These are phyloP conservation scores for Paecilomyces sp. DNA, from an alignment of 2,329 filamentous ascomycete species.

Conservation along the genomic window DNA sequence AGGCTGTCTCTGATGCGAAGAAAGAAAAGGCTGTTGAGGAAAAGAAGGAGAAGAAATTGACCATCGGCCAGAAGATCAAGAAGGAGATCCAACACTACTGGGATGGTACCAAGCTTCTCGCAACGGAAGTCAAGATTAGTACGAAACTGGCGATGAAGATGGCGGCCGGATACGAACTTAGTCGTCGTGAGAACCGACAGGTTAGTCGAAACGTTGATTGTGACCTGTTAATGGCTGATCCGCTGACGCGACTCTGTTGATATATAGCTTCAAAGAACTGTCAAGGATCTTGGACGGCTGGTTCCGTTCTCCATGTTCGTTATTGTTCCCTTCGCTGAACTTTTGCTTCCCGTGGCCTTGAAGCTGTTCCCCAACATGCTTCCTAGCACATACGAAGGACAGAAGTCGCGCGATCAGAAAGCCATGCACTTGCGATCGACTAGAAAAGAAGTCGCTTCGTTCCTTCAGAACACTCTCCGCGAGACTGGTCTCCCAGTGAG, in stretches of 20 bases:
- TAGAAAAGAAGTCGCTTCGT: slow-evolving; percentile 86
- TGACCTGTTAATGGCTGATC: background rate
- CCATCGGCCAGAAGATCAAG: slow-evolving; percentile 86
- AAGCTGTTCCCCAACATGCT: slow-evolving; percentile 96
- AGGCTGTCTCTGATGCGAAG: slow-evolving; percentile 46
- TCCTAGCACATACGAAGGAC: slow-evolving; percentile 91
- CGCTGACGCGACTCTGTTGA: slow-evolving; percentile 8
- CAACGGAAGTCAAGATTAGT: slow-evolving; percentile 88
- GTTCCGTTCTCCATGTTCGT: slow-evolving; percentile 96
- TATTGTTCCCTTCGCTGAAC: slow-evolving; percentile 91
- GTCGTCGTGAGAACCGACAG: slow-evolving; percentile 85
- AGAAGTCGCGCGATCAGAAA: slow-evolving; percentile 85
- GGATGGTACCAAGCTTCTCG: slow-evolving; percentile 95
- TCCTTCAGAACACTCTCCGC: slow-evolving; percentile 78
- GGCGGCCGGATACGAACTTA: slow-evolving; percentile 95
- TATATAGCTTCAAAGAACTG: slow-evolving; percentile 68
- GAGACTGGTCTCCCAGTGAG: slow-evolving; percentile 92
- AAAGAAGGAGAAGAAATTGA: slow-evolving; percentile 78
- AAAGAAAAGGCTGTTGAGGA: slow-evolving; percentile 47
- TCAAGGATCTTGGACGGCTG: slow-evolving; percentile 84
- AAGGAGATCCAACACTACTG: slow-evolving; percentile 92
- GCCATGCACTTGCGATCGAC: slow-evolving; percentile 73
- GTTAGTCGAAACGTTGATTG: slow-evolving; percentile 26
- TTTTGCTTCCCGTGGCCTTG: slow-evolving; percentile 82
- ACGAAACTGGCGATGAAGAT: slow-evolving; percentile 89